Evolutionary conservation across 2,329 filamentous ascomycete genomes (phyloP).

Genomic region (Microsporum ferrugineum): DNA sequence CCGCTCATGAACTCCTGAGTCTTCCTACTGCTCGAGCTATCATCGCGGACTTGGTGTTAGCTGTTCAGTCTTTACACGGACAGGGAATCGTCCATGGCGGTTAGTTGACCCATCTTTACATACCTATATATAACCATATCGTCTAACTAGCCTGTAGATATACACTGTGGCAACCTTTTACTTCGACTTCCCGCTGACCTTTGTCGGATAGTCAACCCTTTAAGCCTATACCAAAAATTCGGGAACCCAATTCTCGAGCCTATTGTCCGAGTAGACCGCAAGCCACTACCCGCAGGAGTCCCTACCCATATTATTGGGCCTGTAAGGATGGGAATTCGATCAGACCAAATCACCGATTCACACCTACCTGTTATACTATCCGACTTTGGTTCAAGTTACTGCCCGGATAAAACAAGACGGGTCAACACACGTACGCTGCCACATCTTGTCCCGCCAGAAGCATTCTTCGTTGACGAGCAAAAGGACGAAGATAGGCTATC

Average conservation of each 20-base stretch:
- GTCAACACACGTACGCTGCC: slow-evolving; percentile 8
- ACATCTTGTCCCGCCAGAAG: slow-evolving; percentile 13
- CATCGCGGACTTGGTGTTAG: slow-evolving; percentile 10
- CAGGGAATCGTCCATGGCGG: slow-evolving; percentile 13
- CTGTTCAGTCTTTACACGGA: slow-evolving; percentile 12
- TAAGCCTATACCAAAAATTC: slow-evolving; percentile 11
- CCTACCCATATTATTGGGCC: slow-evolving; percentile 10
- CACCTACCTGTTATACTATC: slow-evolving; percentile 11
- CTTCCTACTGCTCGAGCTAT: slow-evolving; percentile 11
- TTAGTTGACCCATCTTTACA: slow-evolving; percentile 5
- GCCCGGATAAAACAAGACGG: slow-evolving; percentile 3
- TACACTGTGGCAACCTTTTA: slow-evolving; percentile 14
- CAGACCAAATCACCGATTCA: slow-evolving; percentile 8
- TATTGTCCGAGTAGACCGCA: slow-evolving; percentile 12
- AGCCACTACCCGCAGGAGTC: slow-evolving; percentile 11
- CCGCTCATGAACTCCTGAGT: slow-evolving; percentile 11
- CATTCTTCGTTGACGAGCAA: slow-evolving; percentile 9
- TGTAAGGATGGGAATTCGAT: slow-evolving; percentile 8
- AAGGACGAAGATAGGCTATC: slow-evolving; percentile 7
- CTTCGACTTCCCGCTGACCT: slow-evolving; percentile 10
- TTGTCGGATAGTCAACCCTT: slow-evolving; percentile 11
- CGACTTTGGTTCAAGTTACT: slow-evolving; percentile 10
- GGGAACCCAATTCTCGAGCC: slow-evolving; percentile 12
- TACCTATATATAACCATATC: slow-evolving; percentile 6
- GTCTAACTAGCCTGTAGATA: slow-evolving; percentile 10